A percentile compares a stretch with the other conserved stretches of the same genome.
phyloP scores from a whole-genome alignment of 768 basidiomycete species.

The Coprinellus aureogranulatus region DNA sequence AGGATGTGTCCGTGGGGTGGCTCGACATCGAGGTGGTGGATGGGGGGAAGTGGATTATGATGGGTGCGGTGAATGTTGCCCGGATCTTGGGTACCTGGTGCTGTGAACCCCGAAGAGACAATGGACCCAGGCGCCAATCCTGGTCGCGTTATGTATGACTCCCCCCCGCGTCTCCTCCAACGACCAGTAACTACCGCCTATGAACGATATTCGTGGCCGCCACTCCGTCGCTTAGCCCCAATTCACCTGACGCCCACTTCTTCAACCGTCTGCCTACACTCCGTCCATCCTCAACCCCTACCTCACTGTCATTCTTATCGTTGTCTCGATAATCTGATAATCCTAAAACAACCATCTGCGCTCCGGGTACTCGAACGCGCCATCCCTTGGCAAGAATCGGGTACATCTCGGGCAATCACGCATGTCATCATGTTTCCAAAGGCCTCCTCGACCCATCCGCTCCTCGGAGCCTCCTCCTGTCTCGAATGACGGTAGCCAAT shows the following conservation, averaged over 20 bases:
- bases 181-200: constrained; percentile 33
- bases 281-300: constrained; percentile 76
- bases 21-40: constrained; percentile 78
- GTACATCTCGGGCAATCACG: constrained; percentile 58
- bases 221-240: constrained; percentile 69
- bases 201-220: constrained; percentile 36
- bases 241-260: constrained; percentile 61
- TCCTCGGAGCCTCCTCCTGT: not conserved
- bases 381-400: constrained; percentile 82
- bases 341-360: constrained; percentile 63
- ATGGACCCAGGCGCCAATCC: constrained; percentile 31
- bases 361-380: constrained; percentile 66
- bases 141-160: constrained; percentile 20
- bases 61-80: constrained; percentile 80
- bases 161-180: not conserved
- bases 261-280: constrained; percentile 56
- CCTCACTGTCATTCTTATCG: constrained; percentile 81
- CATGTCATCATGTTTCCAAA: constrained; percentile 48
- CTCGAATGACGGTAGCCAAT: constrained; percentile 57
- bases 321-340: constrained; percentile 76
- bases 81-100: constrained; percentile 59
- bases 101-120: constrained; percentile 35
- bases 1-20: constrained; percentile 84
- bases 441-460: constrained; percentile 30
- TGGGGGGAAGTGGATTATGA: constrained; percentile 94